Evolutionary conservation across 306 rosid genomes (phyloP).

Genomic region (Dicorynia guianensis): DNA sequence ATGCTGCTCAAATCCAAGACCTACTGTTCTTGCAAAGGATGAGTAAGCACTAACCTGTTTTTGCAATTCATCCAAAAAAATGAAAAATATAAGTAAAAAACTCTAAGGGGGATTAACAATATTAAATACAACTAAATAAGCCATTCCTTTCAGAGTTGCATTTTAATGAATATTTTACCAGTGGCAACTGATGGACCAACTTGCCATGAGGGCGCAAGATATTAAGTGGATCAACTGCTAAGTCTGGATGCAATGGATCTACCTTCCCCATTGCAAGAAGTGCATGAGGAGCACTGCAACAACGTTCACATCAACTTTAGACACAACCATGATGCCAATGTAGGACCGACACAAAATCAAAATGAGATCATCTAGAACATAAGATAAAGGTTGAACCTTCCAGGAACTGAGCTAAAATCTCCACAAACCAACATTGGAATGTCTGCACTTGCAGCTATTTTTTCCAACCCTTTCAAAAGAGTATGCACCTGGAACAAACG

Average conservation of each 20-base stretch:
- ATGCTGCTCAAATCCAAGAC: slow-evolving; percentile 84
- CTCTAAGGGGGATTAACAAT: not conserved
- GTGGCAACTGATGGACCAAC: slow-evolving; percentile 89
- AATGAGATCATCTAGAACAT: not conserved
- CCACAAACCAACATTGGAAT: slow-evolving; percentile 99
- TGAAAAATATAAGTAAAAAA: slow-evolving; percentile 23
- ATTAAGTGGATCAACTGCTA: slow-evolving; percentile 90
- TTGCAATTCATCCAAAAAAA: slow-evolving; percentile 24
- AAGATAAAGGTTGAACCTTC: slow-evolving; percentile 66
- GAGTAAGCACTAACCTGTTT: slow-evolving; percentile 95
- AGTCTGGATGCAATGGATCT: slow-evolving; percentile 83
- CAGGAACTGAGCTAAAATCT: slow-evolving; percentile 96
- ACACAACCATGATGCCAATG: slow-evolving; percentile 33
- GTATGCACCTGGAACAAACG: slow-evolving; percentile 77
- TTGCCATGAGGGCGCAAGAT: slow-evolving; percentile 92
- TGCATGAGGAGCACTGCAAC: slow-evolving; percentile 92
- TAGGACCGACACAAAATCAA: slow-evolving; percentile 1
- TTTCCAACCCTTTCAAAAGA: slow-evolving; percentile 93
- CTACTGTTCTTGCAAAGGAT: slow-evolving; percentile 80
- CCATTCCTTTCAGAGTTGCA: slow-evolving; percentile 5
- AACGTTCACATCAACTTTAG: slow-evolving; percentile 41
- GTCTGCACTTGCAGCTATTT: slow-evolving; percentile 99
- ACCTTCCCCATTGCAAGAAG: slow-evolving; percentile 99
- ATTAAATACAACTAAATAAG: not conserved
- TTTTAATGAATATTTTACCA: slow-evolving; percentile 58